phyloP scores from a whole-genome alignment of 2,329 filamentous ascomycete species.

The Rutstroemia sydowiana region DNA sequence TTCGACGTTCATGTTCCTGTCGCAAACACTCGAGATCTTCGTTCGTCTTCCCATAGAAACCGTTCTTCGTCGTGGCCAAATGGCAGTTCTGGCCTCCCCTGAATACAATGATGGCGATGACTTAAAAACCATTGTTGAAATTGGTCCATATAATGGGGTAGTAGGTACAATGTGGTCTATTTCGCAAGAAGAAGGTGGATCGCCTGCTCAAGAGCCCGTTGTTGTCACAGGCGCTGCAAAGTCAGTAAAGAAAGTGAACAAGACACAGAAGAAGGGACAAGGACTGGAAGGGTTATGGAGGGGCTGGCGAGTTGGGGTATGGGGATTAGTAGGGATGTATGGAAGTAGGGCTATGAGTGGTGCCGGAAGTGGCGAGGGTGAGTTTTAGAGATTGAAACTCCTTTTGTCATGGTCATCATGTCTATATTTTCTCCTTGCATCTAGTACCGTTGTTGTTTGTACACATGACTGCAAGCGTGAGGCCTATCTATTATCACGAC shows the following conservation, averaged over 20 bases:
- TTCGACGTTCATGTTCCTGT: constrained; percentile 72
- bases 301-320: constrained; percentile 50
- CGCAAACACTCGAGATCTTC: constrained; percentile 73
- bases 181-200: constrained; percentile 75
- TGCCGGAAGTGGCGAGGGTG: constrained; percentile 24
- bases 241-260: constrained; percentile 13
- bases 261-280: constrained; percentile 36
- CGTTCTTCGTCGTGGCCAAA: constrained; percentile 80
- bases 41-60: constrained; percentile 88
- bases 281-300: constrained; percentile 48
- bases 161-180: constrained; percentile 89
- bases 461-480: background rate
- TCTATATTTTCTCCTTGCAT: background rate
- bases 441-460: background rate
- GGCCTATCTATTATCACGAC: background rate
- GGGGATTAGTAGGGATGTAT: constrained; percentile 50
- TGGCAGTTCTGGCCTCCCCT: constrained; percentile 50
- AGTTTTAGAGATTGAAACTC: constrained; percentile 20
- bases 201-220: constrained; percentile 4
- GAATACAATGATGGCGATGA: constrained; percentile 9
- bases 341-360: constrained; percentile 31
- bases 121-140: constrained; percentile 63
- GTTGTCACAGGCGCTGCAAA: background rate
- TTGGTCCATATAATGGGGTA: constrained; percentile 77
- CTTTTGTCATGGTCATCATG: constrained; percentile 1